phyloP scores from a whole-genome alignment of 306 rosid genomes.

The Hippophae tibetana region DNA sequence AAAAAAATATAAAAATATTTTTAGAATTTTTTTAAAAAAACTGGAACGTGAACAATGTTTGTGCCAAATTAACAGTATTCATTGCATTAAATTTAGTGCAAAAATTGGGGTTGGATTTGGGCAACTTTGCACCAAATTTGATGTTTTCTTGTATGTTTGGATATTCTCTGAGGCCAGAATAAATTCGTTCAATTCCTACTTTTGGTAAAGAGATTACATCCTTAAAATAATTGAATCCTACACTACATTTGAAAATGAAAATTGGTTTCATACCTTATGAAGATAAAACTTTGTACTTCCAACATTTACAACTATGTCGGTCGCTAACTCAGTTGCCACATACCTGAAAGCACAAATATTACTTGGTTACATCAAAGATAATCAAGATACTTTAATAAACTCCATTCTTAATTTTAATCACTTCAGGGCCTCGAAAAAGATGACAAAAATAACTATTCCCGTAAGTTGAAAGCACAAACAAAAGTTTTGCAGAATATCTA shows the following conservation, averaged over 20 bases:
- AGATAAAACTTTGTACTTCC: constrained; percentile 70
- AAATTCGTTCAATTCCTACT: too few relatives aligned
- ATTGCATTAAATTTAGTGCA: too few relatives aligned
- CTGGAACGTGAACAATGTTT: too few relatives aligned
- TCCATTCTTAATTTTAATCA: background rate
- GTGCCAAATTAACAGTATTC: too few relatives aligned
- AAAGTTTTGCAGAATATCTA: background rate
- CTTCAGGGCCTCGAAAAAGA: too few relatives aligned
- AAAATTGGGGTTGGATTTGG: too few relatives aligned
- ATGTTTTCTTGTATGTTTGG: too few relatives aligned
- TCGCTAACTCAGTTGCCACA: constrained; percentile 63
- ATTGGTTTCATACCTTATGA: constrained; percentile 66
- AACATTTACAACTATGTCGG: constrained; percentile 58
- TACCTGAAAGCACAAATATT: constrained; percentile 40
- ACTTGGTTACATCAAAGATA: constrained; percentile 11
- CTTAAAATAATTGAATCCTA: background rate
- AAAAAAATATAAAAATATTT: too few relatives aligned
- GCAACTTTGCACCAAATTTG: too few relatives aligned
- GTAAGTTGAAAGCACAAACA: background rate
- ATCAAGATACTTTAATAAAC: constrained; percentile 9
- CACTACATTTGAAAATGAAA: background rate
- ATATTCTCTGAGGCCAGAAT: too few relatives aligned
- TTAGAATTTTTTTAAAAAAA: too few relatives aligned
- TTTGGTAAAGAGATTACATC: too few relatives aligned
- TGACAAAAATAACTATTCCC: background rate